Evolutionary conservation across 2,329 filamentous ascomycete species (phyloP), one percentile per base, ranked within the genome.

Genomic region (Cercospora sesami): DNA sequence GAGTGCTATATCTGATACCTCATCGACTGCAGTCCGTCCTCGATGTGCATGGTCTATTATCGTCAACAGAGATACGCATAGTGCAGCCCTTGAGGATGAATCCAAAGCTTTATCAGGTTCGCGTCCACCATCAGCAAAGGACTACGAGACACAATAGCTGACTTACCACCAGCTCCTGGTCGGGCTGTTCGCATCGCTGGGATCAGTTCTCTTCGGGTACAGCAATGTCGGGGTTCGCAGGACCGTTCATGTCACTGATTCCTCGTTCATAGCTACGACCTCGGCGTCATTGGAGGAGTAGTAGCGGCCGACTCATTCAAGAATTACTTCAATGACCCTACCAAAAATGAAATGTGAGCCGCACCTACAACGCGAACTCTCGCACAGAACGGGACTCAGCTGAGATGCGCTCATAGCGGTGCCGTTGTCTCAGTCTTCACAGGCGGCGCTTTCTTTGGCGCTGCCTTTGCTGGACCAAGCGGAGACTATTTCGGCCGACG

Each of bases 181-280:
- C 23, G 62, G 45, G 16, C 62, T 57, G 23, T 64, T 64, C 14
- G 62, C 62, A 14, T 64, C 62, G 6, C 7, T 64, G 10, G 62
- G 62, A 30, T 64, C 62, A 10, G 30, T 64, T 4, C 62, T 64
- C 18, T 64, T 64, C 48, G 48, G 62, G 62, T 58, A 48, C 18
- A 48, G 18, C 18, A 48, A 23, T 6, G 14, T n/a, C 16, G 10
- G 3, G 4, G 4, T 48, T 48, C 18, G 10, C 18, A 16, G 26
- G 5, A 1, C 10, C 28, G 14, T 36, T 4, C 12, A 9, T 16
- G 14, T 4, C 18, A 63, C 16, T 48, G 8, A 16, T 6, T n/a
- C 1, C n/a, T 18, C 2, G 23, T 2, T 7, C 18, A 21, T 21
- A 64, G 62, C 48, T 64, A 64, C 28, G 62, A 64, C 18, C 48